phyloP scores from a whole-genome alignment of 345 rosid genomes.

The Moringa oleifera region DNA sequence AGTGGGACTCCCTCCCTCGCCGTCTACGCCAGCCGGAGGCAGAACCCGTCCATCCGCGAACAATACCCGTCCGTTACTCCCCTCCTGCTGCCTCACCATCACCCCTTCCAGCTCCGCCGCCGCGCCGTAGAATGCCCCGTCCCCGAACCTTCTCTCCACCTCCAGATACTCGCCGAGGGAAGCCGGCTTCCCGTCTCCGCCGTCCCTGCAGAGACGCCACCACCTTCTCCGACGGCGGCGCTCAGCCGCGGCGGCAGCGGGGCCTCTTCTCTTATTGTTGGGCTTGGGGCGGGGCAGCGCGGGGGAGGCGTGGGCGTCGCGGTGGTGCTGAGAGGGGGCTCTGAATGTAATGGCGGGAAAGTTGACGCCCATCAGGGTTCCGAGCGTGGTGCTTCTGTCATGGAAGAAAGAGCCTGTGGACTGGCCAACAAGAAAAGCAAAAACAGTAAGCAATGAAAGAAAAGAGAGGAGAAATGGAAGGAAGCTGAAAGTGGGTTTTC shows the following conservation, averaged over 20 bases:
- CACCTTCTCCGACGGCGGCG: slow-evolving; percentile 50
- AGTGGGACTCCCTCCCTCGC: slow-evolving; percentile 31
- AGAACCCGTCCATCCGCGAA: slow-evolving; percentile 82
- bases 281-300: slow-evolving; percentile 15
- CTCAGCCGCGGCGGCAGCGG: slow-evolving; percentile 21
- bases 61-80: slow-evolving; percentile 40
- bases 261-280: slow-evolving; percentile 13
- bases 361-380: slow-evolving; percentile 86
- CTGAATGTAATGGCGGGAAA: slow-evolving; percentile 65
- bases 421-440: slow-evolving; percentile 23
- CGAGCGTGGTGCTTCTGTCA: slow-evolving; percentile 89
- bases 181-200: slow-evolving; percentile 48
- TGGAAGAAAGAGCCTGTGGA: slow-evolving; percentile 96
- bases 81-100: slow-evolving; percentile 29
- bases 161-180: slow-evolving; percentile 88
- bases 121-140: slow-evolving; percentile 42
- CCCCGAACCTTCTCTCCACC: slow-evolving; percentile 84
- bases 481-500: neutral
- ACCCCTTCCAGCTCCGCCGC: slow-evolving; percentile 59
- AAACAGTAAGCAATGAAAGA: neutral
- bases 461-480: neutral
- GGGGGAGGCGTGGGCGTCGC: slow-evolving; percentile 23
- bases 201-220: slow-evolving; percentile 88
- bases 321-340: slow-evolving; percentile 50
- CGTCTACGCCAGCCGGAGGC: slow-evolving; percentile 48